Percentiles rank a stretch among this genome's conserved stretches.
phyloP scores from a whole-genome alignment of 2,329 filamentous ascomycete genomes.

The Fusarium verrucosum region DNA sequence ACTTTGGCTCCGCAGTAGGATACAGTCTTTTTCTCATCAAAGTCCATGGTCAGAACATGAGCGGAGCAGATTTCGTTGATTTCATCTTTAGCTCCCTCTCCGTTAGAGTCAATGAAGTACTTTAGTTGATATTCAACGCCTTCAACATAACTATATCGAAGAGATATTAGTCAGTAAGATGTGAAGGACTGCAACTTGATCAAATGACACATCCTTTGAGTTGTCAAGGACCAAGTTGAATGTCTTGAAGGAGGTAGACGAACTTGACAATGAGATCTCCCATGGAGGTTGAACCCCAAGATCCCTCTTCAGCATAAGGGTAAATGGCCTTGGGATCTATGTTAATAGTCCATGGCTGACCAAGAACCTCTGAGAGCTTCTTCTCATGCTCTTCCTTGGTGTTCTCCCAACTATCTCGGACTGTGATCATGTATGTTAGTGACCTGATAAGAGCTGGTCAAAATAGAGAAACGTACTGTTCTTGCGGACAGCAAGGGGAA shows the following conservation, averaged over 20 bases:
- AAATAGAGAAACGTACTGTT: conserved; percentile 52
- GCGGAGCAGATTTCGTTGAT: conserved; percentile 58
- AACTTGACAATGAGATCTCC: conserved; percentile 58
- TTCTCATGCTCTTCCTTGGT: conserved; percentile 57
- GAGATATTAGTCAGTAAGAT: not conserved
- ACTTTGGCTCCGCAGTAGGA: conserved; percentile 58
- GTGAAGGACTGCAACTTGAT: not conserved
- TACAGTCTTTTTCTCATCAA: conserved; percentile 55
- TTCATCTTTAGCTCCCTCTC: conserved; percentile 54
- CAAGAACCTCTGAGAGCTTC: conserved; percentile 56
- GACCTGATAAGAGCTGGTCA: not conserved
- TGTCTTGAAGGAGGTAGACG: conserved; percentile 8
- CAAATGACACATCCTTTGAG: not conserved
- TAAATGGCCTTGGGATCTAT: conserved; percentile 58
- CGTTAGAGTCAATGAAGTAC: conserved; percentile 50
- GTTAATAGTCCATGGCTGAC: conserved; percentile 60
- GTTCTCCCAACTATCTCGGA: conserved; percentile 62
- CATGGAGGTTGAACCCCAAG: conserved; percentile 54
- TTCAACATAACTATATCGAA: conserved; percentile 54
- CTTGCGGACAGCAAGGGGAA: conserved; percentile 62
- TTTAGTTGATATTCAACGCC: conserved; percentile 54
- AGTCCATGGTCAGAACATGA: conserved; percentile 57
- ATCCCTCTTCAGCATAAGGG: conserved; percentile 55
- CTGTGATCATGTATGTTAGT: conserved; percentile 43
- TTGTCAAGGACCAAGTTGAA: fast-evolving